phyloP scores from a whole-genome alignment of 257 asterid genomes.

The Solanum verrucosum region DNA sequence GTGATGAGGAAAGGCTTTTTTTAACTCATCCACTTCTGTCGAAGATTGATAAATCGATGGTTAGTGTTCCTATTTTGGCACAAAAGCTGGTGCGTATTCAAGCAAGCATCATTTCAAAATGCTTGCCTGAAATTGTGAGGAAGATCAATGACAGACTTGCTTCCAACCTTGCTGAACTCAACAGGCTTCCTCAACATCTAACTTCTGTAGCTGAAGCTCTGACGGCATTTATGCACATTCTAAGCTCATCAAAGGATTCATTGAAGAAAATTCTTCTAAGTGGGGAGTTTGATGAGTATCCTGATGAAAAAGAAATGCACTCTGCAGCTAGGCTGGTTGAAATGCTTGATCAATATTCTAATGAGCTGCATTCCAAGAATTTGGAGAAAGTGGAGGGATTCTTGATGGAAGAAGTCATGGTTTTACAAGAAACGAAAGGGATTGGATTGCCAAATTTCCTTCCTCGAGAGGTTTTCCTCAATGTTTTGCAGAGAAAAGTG shows the following conservation, averaged over 20 bases:
- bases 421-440: neutral
- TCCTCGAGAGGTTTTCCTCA: neutral
- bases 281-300: conserved; percentile 9
- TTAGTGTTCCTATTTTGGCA: neutral
- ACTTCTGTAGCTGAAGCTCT: neutral
- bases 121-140: conserved; percentile 1
- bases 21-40: neutral
- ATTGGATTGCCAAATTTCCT: conserved; percentile 4
- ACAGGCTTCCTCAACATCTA: neutral
- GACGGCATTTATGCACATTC: neutral
- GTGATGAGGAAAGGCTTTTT: neutral
- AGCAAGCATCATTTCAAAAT: neutral
- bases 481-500: neutral
- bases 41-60: neutral
- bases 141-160: conserved; percentile 1
- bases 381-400: neutral
- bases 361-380: neutral
- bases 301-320: conserved; percentile 1
- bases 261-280: neutral
- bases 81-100: conserved; percentile 1
- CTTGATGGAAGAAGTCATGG: neutral
- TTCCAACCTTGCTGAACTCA: neutral
- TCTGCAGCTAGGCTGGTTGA: conserved; percentile 2
- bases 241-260: neutral
- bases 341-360: conserved; percentile 4